phyloP scores from a whole-genome alignment of 805 yeast species.

The Hanseniaspora guilliermondii region DNA sequence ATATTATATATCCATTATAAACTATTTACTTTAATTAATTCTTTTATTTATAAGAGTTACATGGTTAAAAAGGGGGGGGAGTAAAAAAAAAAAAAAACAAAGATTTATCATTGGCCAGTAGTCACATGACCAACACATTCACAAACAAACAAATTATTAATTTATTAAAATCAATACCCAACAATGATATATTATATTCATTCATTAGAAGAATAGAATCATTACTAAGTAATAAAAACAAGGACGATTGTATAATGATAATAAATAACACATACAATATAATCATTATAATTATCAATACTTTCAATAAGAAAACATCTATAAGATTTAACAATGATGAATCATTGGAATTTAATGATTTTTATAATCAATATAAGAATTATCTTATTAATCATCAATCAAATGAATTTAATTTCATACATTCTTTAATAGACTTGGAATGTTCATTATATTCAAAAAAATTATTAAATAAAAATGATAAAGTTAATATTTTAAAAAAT shows the following conservation, averaged over 20 bases:
- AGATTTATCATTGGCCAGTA: neutral
- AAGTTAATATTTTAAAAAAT: neutral
- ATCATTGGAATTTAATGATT: neutral
- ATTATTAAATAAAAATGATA: neutral
- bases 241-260: neutral
- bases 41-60: too few relatives aligned
- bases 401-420: neutral
- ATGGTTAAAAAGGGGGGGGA: too few relatives aligned
- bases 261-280: neutral
- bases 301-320: neutral
- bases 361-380: neutral
- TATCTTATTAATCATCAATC: neutral
- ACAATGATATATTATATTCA: neutral
- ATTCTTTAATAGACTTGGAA: neutral
- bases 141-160: neutral
- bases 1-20: too few relatives aligned
- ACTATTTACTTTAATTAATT: too few relatives aligned
- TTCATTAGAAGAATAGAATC: neutral
- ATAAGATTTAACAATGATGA: neutral
- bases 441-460: neutral
- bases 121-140: neutral
- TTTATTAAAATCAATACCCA: neutral
- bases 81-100: neutral
- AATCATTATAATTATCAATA: neutral
- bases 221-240: neutral